Evolutionary conservation across 495 filamentous ascomycete genomes (phyloP), one percentile per base, ranked within the genome.

Genomic region (Annulohypoxylon maeteangense): DNA sequence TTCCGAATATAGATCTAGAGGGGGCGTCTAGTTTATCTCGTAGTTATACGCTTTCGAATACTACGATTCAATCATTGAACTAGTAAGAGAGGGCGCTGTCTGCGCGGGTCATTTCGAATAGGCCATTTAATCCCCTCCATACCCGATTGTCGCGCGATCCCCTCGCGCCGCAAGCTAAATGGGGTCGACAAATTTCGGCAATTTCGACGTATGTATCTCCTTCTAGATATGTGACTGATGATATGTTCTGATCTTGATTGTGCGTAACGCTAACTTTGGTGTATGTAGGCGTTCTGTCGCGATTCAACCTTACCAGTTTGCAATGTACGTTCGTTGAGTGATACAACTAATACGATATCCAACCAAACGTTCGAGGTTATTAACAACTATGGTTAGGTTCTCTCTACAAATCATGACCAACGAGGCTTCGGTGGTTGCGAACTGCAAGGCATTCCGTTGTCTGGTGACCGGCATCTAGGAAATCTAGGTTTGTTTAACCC

Each of bases 271-370:
- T 69, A 65, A 73, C 45, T 12, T 65, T 14, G 25, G n/a, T 67
- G 7, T 54, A 29, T 18, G 68, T 75, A 97, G 92, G 84, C 95
- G 82, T 97, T 99, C 79, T 99, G 95, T 89, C 91, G 92, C 75
- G 93, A 97, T 83, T 94, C 94, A 69, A 98, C 95, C 68, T 85
- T 99, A 76, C 95, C 95, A 69, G 88, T 97, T 71, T 98, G 94
- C 88, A 97, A 97, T 87, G 95, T 98, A 88, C 68, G 95, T 90
- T 38, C 38, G 25, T 68, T 40, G 18, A 69, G 45, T 71, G 53
- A 50, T 60, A 63, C 70, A 68, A 56, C 61, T 75, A 63, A 63
- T 75, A 71, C 65, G 59, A 62, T 34, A 44, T 63, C 65, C 73
- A 42, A 54, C 55, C 31, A 27, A 50, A 23, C 2, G 51, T 63